Conservation (phyloP, 306 rosid genomes). For the Ammopiptanthus mongolicus region DNA sequence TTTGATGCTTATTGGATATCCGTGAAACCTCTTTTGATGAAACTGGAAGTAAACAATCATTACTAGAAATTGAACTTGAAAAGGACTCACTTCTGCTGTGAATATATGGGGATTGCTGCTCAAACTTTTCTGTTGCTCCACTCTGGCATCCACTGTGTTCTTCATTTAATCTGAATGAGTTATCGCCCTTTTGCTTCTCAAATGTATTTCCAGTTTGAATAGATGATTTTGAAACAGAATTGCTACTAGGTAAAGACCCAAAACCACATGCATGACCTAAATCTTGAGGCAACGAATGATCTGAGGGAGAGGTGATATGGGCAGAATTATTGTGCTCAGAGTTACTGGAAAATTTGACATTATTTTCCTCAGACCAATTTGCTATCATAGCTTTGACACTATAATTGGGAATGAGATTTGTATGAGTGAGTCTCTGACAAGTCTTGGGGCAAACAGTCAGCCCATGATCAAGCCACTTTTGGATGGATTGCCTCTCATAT, state of each 20-base stretch:
- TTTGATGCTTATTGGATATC: slow-evolving; percentile 38
- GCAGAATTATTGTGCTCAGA: slow-evolving; percentile 23
- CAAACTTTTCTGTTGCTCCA: slow-evolving; percentile 39
- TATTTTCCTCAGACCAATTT: slow-evolving; percentile 85
- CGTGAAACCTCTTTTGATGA: slow-evolving; percentile 42
- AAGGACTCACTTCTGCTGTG: slow-evolving; percentile 80
- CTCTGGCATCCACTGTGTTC: slow-evolving; percentile 47
- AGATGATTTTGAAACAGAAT: slow-evolving; percentile 56
- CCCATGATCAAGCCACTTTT: slow-evolving; percentile 87
- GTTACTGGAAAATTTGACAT: slow-evolving; percentile 29
- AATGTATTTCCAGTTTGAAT: slow-evolving; percentile 45
- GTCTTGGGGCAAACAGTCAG: slow-evolving; percentile 84
- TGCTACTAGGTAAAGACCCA: slow-evolving; percentile 31
- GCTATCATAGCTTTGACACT: slow-evolving; percentile 92
- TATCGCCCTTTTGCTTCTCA: slow-evolving; percentile 43
- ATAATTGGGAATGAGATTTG: slow-evolving; percentile 74
- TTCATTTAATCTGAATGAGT: slow-evolving; percentile 36
- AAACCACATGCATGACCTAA: slow-evolving; percentile 34
- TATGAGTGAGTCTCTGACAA: slow-evolving; percentile 61
- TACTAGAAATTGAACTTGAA: slow-evolving; percentile 74
- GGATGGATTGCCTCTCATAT: slow-evolving; percentile 71
- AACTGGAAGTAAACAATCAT: slow-evolving; percentile 54
- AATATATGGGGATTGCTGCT: slow-evolving; percentile 52
- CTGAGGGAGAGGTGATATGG: slow-evolving; percentile 20
- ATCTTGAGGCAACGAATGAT: slow-evolving; percentile 33